Base-by-base conservation (phyloP, 2,329 filamentous ascomycete species). In the Colletotrichum godetiae region DNA sequence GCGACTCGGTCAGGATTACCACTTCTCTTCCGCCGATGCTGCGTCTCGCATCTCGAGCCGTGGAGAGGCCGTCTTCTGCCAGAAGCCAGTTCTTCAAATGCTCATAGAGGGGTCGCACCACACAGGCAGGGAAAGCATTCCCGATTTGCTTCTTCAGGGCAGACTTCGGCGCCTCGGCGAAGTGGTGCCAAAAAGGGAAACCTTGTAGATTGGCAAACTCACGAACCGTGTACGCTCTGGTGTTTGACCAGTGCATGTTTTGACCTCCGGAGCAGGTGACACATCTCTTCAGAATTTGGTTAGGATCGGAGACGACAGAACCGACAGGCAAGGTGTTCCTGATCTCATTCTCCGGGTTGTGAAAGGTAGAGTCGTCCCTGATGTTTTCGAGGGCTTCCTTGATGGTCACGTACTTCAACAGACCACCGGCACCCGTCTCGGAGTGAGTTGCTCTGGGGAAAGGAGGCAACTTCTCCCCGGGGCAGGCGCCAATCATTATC, bases 121-220 rank as follows among this genome's bases (percentile, higher is more conserved):
- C 87, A 33, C 83, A 83, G 0, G 93, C 90, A 0, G 94, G 93
- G 19, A 96, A 94, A 0, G 94, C 94, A 77, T 97, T 96, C 0
- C 94, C 94, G 75, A 96, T 93, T 79, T 95, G 93, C 75, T 85
- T 88, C 76, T 88, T 88, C 19, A 89, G 82, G 1, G 37, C 53
- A 2, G 62, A 56, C 55, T 72, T 72, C 15, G 78, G 80, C 0
- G 80, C 82, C 22, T 81, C 79, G 0, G 80, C 84, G 77, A 96
- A 95, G 0, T 80, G 79, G 78, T 94, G 92, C 2, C 83, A 78
- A 0, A 82, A 73, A 0, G 93, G 92, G 65, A 97, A 97, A 0
- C 91, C 92, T 75, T 95, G 92, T 0, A 97, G 79, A 2, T 86
- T 86, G 0, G 94, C 93, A 29, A 90, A 87, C 78, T 97, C 94